Evolutionary conservation across 805 yeast species (phyloP).

Genomic region (Candida oleophila): DNA sequence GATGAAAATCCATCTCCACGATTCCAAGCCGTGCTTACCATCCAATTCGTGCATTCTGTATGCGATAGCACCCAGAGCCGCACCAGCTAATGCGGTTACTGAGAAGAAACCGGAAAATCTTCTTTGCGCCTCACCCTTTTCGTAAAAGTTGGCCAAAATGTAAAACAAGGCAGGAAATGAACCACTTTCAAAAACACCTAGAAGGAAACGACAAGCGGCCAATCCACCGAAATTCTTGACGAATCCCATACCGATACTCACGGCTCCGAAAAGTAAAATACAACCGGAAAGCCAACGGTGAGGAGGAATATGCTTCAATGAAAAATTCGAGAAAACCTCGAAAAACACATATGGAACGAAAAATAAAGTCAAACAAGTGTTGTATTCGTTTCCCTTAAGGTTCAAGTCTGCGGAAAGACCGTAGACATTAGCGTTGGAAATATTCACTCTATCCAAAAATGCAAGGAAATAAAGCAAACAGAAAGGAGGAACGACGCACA

Average conservation of each 20-base stretch:
- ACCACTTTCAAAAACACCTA: slow-evolving; percentile 70
- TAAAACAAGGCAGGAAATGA: slow-evolving; percentile 77
- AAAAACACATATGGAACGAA: slow-evolving; percentile 68
- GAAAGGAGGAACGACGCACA: slow-evolving; percentile 74
- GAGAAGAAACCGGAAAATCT: slow-evolving; percentile 69
- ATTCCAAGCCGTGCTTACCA: slow-evolving; percentile 36
- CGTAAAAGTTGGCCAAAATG: slow-evolving; percentile 63
- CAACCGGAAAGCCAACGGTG: slow-evolving; percentile 62
- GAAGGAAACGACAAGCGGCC: slow-evolving; percentile 59
- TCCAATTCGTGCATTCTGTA: slow-evolving; percentile 59
- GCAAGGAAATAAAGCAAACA: slow-evolving; percentile 72
- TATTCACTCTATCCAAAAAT: slow-evolving; percentile 78
- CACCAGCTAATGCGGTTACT: slow-evolving; percentile 75
- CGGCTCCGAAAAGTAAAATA: slow-evolving; percentile 61
- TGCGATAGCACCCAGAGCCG: slow-evolving; percentile 75
- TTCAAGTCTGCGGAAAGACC: slow-evolving; percentile 58
- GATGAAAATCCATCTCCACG: slow-evolving; percentile 55
- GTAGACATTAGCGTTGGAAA: slow-evolving; percentile 76
- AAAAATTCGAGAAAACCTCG: slow-evolving; percentile 64
- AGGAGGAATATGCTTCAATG: slow-evolving; percentile 58
- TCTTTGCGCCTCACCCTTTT: slow-evolving; percentile 63
- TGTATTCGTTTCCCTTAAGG: slow-evolving; percentile 58
- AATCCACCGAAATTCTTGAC: slow-evolving; percentile 57
- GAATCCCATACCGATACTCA: slow-evolving; percentile 67
- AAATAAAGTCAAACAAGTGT: slow-evolving; percentile 64